A percentile compares a stretch with the other conserved stretches of the same genome.
These are phyloP conservation scores for Amniculicola lignicola DNA, from an alignment of 495 filamentous ascomycete species.

Conservation along the genomic window DNA sequence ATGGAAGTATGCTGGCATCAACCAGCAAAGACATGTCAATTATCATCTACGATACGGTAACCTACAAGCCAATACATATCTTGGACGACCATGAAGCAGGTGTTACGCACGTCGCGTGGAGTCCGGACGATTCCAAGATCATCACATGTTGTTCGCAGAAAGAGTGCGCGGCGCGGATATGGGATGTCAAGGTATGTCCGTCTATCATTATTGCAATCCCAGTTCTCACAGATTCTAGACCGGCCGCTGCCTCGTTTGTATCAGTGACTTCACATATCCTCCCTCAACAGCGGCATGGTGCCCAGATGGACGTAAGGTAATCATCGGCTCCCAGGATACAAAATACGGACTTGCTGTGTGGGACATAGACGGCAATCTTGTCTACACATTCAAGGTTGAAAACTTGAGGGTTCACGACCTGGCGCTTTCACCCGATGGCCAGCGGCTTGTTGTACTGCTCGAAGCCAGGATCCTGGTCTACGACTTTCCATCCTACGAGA, in stretches of 20 bases:
- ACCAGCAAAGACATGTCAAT: conserved; percentile 71
- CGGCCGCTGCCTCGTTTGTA: conserved; percentile 59
- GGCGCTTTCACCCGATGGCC: conserved; percentile 74
- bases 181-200: conserved; percentile 67
- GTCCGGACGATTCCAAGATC: conserved; percentile 80
- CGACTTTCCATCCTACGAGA: conserved; percentile 68
- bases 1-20: conserved; percentile 79
- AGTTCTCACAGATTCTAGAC: conserved; percentile 51
- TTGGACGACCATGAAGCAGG: conserved; percentile 62
- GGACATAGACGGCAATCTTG: conserved; percentile 55
- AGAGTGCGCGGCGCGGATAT: conserved; percentile 73
- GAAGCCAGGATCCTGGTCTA: conserved; percentile 73
- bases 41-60: conserved; percentile 76
- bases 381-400: conserved; percentile 60
- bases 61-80: conserved; percentile 62
- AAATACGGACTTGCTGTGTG: conserved; percentile 65
- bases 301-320: conserved; percentile 70
- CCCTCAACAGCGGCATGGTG: conserved; percentile 87
- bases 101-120: conserved; percentile 81
- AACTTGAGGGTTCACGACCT: conserved; percentile 78
- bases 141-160: conserved; percentile 76
- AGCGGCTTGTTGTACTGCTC: conserved; percentile 72
- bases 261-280: conserved; percentile 70
- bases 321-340: conserved; percentile 75
- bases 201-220: neutral